Evolutionary conservation across 306 rosid species (phyloP).

Genomic region (Hippophae gyantsensis): DNA sequence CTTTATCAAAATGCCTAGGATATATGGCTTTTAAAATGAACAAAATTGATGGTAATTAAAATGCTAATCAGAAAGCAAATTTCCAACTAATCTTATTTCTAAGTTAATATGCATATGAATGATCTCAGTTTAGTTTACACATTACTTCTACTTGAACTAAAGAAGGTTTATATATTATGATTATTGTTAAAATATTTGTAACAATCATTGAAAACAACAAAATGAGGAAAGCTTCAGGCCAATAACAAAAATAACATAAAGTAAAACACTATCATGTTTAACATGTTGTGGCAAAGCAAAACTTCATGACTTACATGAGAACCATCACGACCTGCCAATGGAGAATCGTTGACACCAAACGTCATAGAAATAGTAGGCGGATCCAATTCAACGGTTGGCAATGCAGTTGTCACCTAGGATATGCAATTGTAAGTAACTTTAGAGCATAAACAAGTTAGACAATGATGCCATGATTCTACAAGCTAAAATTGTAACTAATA

Average conservation of each 20-base stretch:
- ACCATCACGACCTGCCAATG: constrained; percentile 97
- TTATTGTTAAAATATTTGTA: neutral
- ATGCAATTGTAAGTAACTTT: neutral
- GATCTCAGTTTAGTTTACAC: too few relatives aligned
- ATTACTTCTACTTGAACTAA: neutral
- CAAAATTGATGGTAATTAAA: too few relatives aligned
- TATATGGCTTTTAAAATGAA: too few relatives aligned
- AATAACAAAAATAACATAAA: neutral
- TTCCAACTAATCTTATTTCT: too few relatives aligned
- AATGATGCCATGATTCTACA: neutral
- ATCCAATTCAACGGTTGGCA: constrained; percentile 88
- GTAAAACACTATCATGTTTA: constrained; percentile 2
- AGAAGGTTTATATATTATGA: neutral
- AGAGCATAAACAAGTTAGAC: neutral
- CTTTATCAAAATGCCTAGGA: too few relatives aligned
- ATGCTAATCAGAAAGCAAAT: too few relatives aligned
- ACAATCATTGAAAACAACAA: neutral
- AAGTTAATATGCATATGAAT: too few relatives aligned
- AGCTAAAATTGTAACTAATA: neutral
- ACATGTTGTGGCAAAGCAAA: constrained; percentile 14
- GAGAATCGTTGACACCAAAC: constrained; percentile 95
- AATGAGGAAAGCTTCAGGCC: neutral
- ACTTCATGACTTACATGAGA: constrained; percentile 63
- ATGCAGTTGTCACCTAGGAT: constrained; percentile 54
- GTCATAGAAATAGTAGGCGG: constrained; percentile 99